Evolutionary conservation across 2,329 filamentous ascomycete genomes (phyloP).

Genomic region (Thielaviopsis musarum): DNA sequence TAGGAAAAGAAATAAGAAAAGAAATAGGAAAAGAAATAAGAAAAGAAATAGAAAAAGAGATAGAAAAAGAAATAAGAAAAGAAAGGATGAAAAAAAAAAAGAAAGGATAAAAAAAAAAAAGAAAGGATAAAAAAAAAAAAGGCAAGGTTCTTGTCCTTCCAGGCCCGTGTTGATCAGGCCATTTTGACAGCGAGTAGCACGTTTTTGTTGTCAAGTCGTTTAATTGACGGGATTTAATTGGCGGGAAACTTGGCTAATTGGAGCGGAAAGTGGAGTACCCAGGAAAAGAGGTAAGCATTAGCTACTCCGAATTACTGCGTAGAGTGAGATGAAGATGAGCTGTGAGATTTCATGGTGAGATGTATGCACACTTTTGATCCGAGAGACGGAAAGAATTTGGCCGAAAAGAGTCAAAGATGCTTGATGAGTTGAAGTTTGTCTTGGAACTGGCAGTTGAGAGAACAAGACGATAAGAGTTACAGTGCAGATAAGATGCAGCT

Average conservation of each 20-base stretch:
- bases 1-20: too few species aligned
- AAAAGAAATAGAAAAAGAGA: not conserved
- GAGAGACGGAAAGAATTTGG: not conserved
- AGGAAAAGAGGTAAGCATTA: too few species aligned
- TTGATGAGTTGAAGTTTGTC: too few species aligned
- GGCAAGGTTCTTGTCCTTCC: not conserved
- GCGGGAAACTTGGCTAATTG: too few species aligned
- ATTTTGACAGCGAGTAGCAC: slow-evolving; percentile 8
- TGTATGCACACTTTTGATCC: not conserved
- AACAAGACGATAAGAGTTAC: too few species aligned
- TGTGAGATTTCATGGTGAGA: not conserved
- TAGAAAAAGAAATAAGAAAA: not conserved
- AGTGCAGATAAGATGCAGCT: too few species aligned
- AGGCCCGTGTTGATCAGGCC: slow-evolving; percentile 7
- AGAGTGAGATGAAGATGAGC: not conserved
- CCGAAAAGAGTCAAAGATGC: not conserved
- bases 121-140: not conserved
- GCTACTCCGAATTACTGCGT: too few species aligned
- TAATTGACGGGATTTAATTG: not conserved
- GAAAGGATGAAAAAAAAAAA: not conserved
- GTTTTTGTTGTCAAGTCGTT: not conserved
- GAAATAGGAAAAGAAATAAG: not conserved
- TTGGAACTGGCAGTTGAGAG: too few species aligned
- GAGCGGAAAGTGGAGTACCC: too few species aligned
- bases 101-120: not conserved